Percentiles rank a stretch among this genome's conserved stretches.
Conservation (phyloP, 2,329 filamentous ascomycete species). For the Diplocarpon mali region DNA sequence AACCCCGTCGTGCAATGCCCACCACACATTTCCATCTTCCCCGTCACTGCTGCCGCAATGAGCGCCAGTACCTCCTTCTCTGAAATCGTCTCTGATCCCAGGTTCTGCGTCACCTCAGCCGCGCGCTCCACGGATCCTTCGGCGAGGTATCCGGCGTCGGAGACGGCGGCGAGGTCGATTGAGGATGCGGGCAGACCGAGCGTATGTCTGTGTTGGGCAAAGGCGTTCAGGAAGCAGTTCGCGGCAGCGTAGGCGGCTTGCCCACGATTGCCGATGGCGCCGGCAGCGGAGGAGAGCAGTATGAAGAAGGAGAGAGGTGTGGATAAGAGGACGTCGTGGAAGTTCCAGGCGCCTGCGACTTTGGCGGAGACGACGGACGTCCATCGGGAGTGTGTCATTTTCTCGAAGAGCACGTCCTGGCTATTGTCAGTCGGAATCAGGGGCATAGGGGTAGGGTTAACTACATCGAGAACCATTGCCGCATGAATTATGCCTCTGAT, state of each 20-base stretch:
- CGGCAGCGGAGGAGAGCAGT: slow-evolving; percentile 15
- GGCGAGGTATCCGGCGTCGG: slow-evolving; percentile 22
- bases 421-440: not conserved
- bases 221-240: slow-evolving; percentile 25
- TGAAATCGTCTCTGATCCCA: slow-evolving; percentile 13
- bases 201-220: slow-evolving; percentile 15
- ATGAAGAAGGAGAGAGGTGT: slow-evolving; percentile 28
- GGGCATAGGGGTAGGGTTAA: not conserved
- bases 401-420: slow-evolving; percentile 19
- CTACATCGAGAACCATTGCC: slow-evolving; percentile 22
- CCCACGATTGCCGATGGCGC: slow-evolving; percentile 21
- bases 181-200: slow-evolving; percentile 15
- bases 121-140: slow-evolving; percentile 3
- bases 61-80: slow-evolving; percentile 19
- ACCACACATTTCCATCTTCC: slow-evolving; percentile 7
- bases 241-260: slow-evolving; percentile 26
- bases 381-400: slow-evolving; percentile 28
- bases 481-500: slow-evolving; percentile 21
- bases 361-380: slow-evolving; percentile 28
- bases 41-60: slow-evolving; percentile 22
- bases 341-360: slow-evolving; percentile 19
- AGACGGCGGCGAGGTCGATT: slow-evolving; percentile 18
- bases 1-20: slow-evolving; percentile 20
- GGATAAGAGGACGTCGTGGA: slow-evolving; percentile 14
- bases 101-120: slow-evolving; percentile 8